Percentiles rank a stretch among this genome's conserved stretches.
Evolutionary conservation across 1,284 basidiomycete genomes (phyloP).

Genomic region (Cryptococcus floricola): DNA sequence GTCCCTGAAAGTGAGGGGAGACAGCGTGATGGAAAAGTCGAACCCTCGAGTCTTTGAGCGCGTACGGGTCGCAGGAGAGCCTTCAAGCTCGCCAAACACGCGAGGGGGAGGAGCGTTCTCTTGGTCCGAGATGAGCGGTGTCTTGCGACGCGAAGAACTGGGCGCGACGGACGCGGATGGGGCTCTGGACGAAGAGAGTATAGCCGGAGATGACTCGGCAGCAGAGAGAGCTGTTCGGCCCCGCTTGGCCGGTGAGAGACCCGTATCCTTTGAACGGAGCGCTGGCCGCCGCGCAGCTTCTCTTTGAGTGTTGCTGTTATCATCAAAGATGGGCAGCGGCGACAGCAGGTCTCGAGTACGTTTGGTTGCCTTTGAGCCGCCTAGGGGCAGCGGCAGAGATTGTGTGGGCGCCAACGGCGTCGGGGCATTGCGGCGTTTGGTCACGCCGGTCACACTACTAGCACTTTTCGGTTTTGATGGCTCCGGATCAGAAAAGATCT

Average conservation of each 20-base stretch:
- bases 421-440: constrained; percentile 2
- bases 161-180: not conserved
- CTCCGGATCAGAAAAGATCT: constrained; percentile 4
- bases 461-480: not conserved
- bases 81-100: constrained; percentile 3
- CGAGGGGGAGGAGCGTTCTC: constrained; percentile 25
- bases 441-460: not conserved
- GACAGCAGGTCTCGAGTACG: constrained; percentile 18
- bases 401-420: constrained; percentile 1
- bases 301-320: not conserved
- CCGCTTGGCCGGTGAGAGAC: constrained; percentile 17
- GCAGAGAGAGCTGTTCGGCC: constrained; percentile 5
- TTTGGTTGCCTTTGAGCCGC: not conserved
- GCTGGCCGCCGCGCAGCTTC: not conserved
- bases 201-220: not conserved
- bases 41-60: constrained; percentile 17
- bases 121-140: constrained; percentile 15
- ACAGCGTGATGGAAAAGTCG: not conserved
- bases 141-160: not conserved
- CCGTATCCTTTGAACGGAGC: not conserved
- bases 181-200: not conserved
- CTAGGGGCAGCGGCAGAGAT: constrained; percentile 1
- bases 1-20: not conserved
- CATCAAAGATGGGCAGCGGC: constrained; percentile 7
- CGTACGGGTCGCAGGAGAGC: constrained; percentile 25